A percentile compares a stretch with the other conserved stretches of the same genome.
These are phyloP conservation scores for Gloeostereum incarnatum DNA, from an alignment of 768 basidiomycete species.

Conservation along the genomic window DNA sequence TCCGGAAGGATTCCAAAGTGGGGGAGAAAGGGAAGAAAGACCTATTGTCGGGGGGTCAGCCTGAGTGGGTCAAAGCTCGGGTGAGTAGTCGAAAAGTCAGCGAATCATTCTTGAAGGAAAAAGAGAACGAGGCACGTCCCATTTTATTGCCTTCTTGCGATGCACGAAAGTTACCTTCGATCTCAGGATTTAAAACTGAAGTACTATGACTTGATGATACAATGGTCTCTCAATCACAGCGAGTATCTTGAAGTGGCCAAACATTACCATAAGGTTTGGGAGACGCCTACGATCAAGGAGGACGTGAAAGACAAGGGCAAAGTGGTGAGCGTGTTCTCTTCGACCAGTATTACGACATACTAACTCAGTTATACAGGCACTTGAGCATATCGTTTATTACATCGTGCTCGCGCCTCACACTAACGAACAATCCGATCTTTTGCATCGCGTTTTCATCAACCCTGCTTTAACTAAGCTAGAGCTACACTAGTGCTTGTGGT, in stretches of 20 bases:
- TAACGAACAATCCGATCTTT: slow-evolving; percentile 97
- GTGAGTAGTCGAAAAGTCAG: slow-evolving; percentile 93
- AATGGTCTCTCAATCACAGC: slow-evolving; percentile 77
- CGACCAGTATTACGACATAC: slow-evolving; percentile 1
- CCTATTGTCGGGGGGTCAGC: slow-evolving; percentile 59
- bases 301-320: slow-evolving; percentile 66
- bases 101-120: slow-evolving; percentile 83
- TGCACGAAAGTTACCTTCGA: slow-evolving; percentile 3
- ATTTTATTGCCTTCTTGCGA: background rate
- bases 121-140: slow-evolving; percentile 70
- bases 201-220: slow-evolving; percentile 95
- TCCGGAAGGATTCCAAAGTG: slow-evolving; percentile 61
- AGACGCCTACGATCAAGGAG: slow-evolving; percentile 88
- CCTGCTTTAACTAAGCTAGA: slow-evolving; percentile 74
- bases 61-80: slow-evolving; percentile 89
- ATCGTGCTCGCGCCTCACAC: slow-evolving; percentile 88
- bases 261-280: slow-evolving; percentile 95
- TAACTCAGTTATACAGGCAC: slow-evolving; percentile 42
- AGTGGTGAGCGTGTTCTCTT: slow-evolving; percentile 33
- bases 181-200: slow-evolving; percentile 87
- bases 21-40: slow-evolving; percentile 54
- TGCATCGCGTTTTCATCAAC: slow-evolving; percentile 78
- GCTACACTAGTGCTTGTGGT: slow-evolving; percentile 83
- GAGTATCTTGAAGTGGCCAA: slow-evolving; percentile 92
- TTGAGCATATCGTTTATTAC: slow-evolving; percentile 94